Base-by-base conservation (phyloP, 176 grass and related monocot genomes). In the Hsuehochloa calcarea region DNA sequence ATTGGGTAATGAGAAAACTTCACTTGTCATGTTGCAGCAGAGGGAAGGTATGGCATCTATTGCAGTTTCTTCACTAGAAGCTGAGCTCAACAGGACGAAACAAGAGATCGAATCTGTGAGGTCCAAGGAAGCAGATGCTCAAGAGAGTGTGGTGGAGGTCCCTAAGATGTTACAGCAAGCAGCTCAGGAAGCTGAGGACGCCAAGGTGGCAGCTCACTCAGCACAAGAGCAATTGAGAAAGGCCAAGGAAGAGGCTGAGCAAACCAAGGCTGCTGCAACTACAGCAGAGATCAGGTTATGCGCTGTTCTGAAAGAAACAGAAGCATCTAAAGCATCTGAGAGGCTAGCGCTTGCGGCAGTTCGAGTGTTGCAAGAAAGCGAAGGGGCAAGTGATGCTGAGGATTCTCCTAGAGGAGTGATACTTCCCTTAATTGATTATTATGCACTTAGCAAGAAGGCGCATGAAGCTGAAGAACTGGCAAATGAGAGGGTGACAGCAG, bases 401-500 rank as follows among this genome's bases (percentile, higher is more conserved):
- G 78, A 83, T 83, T 98, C 91, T 50, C 83, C 80, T 1, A 88
- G 62, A 73, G 68, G 82, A 72, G 88, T 95, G 37, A 81, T 88
- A n/a, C 90, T 98, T 87, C 80, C 91, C 79, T 23, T 98, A 56
- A 87, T 86, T 3, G 96, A 98, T 34, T 95, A 95, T 84, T 98
- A 93, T 34, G 86, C 72, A 44, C 87, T 98, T 44, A 89, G 93
- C 89, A 95, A 92, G 82, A 94, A 79, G 73, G 87, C 87, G 19
- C 89, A 98, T 63, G 96, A 98, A 80, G 96, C 96, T 59, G 91
- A 98, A 85, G 87, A 93, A 41, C 90, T 90, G 51, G 93, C 93
- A 54, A 82, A 95, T 85, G 89, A 87, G 60, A 93, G 70, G 75
- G 89, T 98, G 10, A 70, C 81, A 65, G 82, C 83, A 87, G 89